A percentile compares a stretch with the other conserved stretches of the same genome.
Evolutionary conservation across 495 filamentous ascomycete genomes (phyloP).

Genomic region (Penicillium diatomitis): DNA sequence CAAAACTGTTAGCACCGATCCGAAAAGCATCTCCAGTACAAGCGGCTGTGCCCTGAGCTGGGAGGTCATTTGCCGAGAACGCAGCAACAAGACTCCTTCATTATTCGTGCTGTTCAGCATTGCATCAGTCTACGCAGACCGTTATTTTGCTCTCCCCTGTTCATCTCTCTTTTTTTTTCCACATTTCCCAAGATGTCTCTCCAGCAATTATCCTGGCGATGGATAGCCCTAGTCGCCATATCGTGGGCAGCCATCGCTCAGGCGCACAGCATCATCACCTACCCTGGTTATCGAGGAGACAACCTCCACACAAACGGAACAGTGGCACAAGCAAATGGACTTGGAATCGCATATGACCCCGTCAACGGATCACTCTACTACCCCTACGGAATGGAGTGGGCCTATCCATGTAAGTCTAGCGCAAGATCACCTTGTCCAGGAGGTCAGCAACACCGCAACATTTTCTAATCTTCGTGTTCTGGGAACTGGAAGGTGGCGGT

Average conservation of each 20-base stretch:
- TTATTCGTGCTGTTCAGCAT: no score
- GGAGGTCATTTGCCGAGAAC: no score
- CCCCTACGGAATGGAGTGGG: conserved; percentile 96
- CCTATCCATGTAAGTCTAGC: conserved; percentile 84
- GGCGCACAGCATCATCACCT: conserved; percentile 84
- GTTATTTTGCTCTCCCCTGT: not conserved
- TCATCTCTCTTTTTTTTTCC: not conserved
- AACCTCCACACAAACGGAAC: conserved; percentile 74
- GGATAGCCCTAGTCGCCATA: conserved; percentile 41
- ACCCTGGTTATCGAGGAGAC: conserved; percentile 91
- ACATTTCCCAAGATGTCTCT: conserved; percentile 17
- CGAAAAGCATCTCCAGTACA: no score
- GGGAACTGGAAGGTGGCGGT: conserved; percentile 63
- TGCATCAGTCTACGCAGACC: no score
- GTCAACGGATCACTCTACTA: conserved; percentile 40
- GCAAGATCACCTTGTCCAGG: not conserved
- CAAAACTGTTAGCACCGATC: no score
- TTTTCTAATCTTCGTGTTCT: conserved; percentile 1
- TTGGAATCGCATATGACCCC: conserved; percentile 34
- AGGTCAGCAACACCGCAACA: no score
- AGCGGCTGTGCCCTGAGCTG: no score
- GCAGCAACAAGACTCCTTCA: no score
- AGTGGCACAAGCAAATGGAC: conserved; percentile 31
- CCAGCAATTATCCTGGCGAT: conserved; percentile 35
- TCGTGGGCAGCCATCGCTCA: conserved; percentile 43